Evolutionary conservation across 176 grass and related monocot species (phyloP), one percentile per base, ranked within the genome.

Genomic region (Carex parvula): DNA sequence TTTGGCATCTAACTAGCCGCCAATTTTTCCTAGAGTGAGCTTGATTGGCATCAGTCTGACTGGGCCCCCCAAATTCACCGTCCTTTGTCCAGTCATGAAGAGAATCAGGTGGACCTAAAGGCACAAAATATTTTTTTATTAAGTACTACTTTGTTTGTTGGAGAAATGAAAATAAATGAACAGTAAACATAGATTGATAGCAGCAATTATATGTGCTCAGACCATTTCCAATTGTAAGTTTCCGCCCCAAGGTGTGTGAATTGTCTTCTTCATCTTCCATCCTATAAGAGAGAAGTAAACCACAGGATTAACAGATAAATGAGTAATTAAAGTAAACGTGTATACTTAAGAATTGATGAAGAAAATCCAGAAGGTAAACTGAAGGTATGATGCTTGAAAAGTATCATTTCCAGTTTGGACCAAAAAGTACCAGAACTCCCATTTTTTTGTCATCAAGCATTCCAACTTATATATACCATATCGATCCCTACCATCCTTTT

Each of bases 1-100:
- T 95, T 53, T 98, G 96, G 88, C 96, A 98, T 80, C 81, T 95
- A 89, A 98, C 77, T 46, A 98, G 85, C 57, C 91, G 87, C 96
- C 96, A 98, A 87, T 91, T 90, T 84, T 98, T 95, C 87, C 84
- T 92, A 54, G 92, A 90, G 87, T 84, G 90, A 87, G 82, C 59
- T 83, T 90, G 86, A 81, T 70, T 90, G 50, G 21, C 59, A 79
- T 88, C 89, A 29, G 79, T 94, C 79, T 92, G 88, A 89, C 90
- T 80, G 73, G 88, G 88, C 59, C 82, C 68, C 33, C 86, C 91
- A 92, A 90, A 78, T 81, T 97, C 94, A 88, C 79, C 76, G 30
- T 95, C 96, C 73, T 84, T 89, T 42, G 93, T 98, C 93, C 96
- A 98, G 75, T 98, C 93, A 86, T 76, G 88, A 61, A 98, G 74